Percentiles rank a stretch among this genome's conserved stretches.
Conservation (phyloP, 2,329 filamentous ascomycete genomes). For the Lasiodiplodia gonubiensis region DNA sequence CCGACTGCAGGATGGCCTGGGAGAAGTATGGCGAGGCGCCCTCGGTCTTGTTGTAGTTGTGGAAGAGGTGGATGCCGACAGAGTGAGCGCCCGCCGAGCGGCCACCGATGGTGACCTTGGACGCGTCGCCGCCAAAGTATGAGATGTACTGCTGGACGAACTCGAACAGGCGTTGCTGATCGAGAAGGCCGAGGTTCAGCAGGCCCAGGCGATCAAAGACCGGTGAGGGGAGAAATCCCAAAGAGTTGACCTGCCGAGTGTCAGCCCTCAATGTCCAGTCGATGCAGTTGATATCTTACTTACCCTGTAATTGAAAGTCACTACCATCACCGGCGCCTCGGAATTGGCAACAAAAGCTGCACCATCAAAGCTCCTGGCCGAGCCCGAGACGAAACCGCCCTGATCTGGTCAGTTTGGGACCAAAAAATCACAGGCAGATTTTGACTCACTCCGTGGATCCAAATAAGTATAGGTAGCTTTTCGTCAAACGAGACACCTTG, state of each 20-base stretch:
- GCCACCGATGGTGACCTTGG: constrained; percentile 52
- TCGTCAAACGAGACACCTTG: background rate
- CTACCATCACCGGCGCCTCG: constrained; percentile 40
- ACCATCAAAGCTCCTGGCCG: constrained; percentile 42
- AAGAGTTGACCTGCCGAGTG: constrained; percentile 29
- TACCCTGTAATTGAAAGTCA: constrained; percentile 45
- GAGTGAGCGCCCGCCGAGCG: constrained; percentile 36
- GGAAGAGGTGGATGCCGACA: constrained; percentile 45
- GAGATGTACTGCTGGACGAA: constrained; percentile 56
- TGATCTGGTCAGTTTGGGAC: background rate
- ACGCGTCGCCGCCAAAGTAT: constrained; percentile 53
- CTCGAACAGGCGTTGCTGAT: constrained; percentile 55
- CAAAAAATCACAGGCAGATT: too few relatives aligned
- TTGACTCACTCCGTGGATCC: constrained; percentile 18
- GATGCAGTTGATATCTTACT: constrained; percentile 31
- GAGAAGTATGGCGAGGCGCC: constrained; percentile 40
- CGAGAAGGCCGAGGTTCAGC: constrained; percentile 44
- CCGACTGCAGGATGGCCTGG: constrained; percentile 43
- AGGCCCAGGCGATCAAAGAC: constrained; percentile 41
- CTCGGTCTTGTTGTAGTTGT: constrained; percentile 42
- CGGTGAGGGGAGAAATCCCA: constrained; percentile 42
- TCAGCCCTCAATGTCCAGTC: background rate
- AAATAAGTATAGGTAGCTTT: constrained; percentile 20
- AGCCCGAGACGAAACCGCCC: constrained; percentile 35
- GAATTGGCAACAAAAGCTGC: constrained; percentile 42